Percentiles rank a stretch among this genome's conserved stretches.
Evolutionary conservation across 805 yeast species (phyloP).

Genomic region (Barnettozyma botsteinii): DNA sequence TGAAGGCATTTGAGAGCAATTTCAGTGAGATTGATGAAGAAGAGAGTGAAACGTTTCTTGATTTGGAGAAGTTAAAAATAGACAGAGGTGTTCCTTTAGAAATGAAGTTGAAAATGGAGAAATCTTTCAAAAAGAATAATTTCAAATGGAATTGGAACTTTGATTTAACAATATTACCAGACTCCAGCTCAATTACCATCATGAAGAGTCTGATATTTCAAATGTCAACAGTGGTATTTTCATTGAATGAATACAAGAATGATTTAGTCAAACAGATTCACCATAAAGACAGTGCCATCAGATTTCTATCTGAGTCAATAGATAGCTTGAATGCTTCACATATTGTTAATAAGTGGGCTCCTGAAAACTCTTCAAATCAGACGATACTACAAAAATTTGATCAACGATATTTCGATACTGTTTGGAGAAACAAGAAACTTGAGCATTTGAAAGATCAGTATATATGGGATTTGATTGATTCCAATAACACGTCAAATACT

Average conservation of each 20-base stretch:
- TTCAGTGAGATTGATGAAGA: slow-evolving; percentile 8
- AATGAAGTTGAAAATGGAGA: slow-evolving; percentile 13
- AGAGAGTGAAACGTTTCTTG: slow-evolving; percentile 5
- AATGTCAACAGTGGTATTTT: slow-evolving; percentile 17
- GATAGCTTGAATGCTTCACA: slow-evolving; percentile 21
- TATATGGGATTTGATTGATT: slow-evolving; percentile 20
- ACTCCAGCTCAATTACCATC: slow-evolving; percentile 19
- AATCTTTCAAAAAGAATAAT: slow-evolving; percentile 2
- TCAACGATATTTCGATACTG: slow-evolving; percentile 8
- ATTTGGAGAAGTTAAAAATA: slow-evolving; percentile 10
- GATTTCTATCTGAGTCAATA: slow-evolving; percentile 26
- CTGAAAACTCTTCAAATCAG: slow-evolving; percentile 26
- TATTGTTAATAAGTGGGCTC: slow-evolving; percentile 29
- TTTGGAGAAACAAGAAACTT: slow-evolving; percentile 16
- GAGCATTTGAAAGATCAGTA: slow-evolving; percentile 11
- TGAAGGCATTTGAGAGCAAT: slow-evolving; percentile 11
- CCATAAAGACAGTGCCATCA: slow-evolving; percentile 28
- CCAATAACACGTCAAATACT: slow-evolving; percentile 7
- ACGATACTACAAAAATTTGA: slow-evolving; percentile 19
- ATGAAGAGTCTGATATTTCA: slow-evolving; percentile 18
- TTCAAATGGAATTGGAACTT: slow-evolving; percentile 21
- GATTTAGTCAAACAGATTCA: slow-evolving; percentile 18
- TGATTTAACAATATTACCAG: slow-evolving; percentile 18
- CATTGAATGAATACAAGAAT: slow-evolving; percentile 18
- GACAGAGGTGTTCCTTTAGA: slow-evolving; percentile 19